Evolutionary conservation across 176 grass and related monocot species (phyloP), one percentile per base, ranked within the genome.

Genomic region (Oryza longistaminata): DNA sequence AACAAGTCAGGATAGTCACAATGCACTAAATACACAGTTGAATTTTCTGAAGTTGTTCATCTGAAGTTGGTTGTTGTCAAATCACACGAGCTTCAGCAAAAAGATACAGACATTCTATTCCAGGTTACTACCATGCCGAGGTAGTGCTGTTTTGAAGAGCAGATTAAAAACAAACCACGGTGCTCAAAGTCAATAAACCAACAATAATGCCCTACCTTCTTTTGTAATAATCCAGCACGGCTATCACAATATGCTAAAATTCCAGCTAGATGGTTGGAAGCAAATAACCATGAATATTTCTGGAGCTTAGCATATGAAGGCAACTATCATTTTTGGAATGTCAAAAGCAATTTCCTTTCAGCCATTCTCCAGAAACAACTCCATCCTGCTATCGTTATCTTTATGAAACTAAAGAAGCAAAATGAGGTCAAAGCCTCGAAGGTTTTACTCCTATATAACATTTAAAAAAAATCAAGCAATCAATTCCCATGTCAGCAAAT

Each of bases 401-500:
- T 65, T 37, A 26, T 46, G 66, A 26, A n/a, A 58, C 3, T 67
- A 37, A 19, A 77, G 67, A 86, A 65, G 26, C 48, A 17, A 48
- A 15, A 43, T 22, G 33, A 4, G 26, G 13, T 86, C 73, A 78
- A 19, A 86, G 49, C 12, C 2, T 75, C 73, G 73, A 19, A 86
- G 62, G 21, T 1, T 75, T 37, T 67, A 7, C 55, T 76, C 27
- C 24, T 69, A 44, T 10, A 11, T 24, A 14, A 35, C 50, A 16
- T 4, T 27, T 4, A 0, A 35, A 35, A 35, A 35, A 35, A 35
- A 35, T 35, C 34, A 74, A 68, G 65, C 19, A 61, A 78, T 78
- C 25, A 50, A 76, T 86, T 92, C 92, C 73, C 80, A 91, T 17
- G 45, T 89, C 58, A 91, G 55, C 14, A 88, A 69, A 75, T 92